Base-by-base conservation (phyloP, 1,284 basidiomycete species). In the Vanrija humicola region DNA sequence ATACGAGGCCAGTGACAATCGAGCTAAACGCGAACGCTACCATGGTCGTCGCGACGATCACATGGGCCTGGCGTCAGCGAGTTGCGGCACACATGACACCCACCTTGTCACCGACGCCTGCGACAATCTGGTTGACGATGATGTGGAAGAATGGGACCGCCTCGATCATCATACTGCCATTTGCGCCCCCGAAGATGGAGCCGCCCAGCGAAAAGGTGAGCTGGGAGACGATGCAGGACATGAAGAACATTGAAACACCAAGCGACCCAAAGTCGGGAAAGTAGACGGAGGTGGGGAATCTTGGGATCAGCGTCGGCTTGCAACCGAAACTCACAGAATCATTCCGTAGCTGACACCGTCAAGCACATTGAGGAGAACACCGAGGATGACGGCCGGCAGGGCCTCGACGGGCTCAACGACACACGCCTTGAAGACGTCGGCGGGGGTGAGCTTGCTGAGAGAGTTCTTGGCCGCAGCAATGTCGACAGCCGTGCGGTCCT, bases 101-200 rank as follows among this genome's bases (percentile, higher is more conserved):
- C 54, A 74, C 75, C 56, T 89, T 79, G 21, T 85, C 85, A 3
- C 88, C 90, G 21, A 95, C 82, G 16, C 88, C 79, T 5, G 77
- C 69, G 8, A 87, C 84, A 54, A 98, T 95, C 42, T 82, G 84
- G 45, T 82, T 83, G 5, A 90, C 89, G 45, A 98, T 81, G 56
- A 97, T 89, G 72, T 97, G 94, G 72, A 94, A 96, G 79, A 98
- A 98, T 0, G 95, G 94, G 62, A 96, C 90, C 12, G 93, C 90
- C 75, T 98, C 94, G 61, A 98, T 98, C 92, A 97, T 96, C 93
- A 98, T 97, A 52, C 89, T 94, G 9, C 93, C 93, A 76, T 96
- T 98, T 0, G 87, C 90, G 46, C 88, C 74, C 6, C 77, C 78
- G 75, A 98, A 98, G 40, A 88, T 88, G 62, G 89, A 92, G 1